phyloP scores from a whole-genome alignment of 768 basidiomycete genomes.

The Fistulinella prunicolor region DNA sequence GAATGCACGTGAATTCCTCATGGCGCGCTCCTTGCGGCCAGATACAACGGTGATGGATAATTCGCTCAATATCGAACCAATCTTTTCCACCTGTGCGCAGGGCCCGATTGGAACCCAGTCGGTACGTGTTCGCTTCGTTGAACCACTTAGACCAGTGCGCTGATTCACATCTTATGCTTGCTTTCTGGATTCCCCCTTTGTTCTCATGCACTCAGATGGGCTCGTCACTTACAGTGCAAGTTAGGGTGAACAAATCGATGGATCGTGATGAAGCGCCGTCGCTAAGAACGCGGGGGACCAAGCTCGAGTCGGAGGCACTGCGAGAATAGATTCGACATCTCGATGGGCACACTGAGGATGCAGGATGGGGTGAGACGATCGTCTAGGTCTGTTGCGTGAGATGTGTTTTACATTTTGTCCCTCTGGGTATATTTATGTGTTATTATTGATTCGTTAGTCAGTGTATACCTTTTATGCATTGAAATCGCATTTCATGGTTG shows the following conservation, averaged over 20 bases:
- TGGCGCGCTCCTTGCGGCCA: neutral
- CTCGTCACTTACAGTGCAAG: neutral
- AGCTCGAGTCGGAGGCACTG: no score
- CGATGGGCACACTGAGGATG: no score
- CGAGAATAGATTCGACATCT: no score
- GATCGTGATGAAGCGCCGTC: neutral
- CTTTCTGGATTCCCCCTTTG: neutral
- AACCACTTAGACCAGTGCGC: no score
- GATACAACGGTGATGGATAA: neutral
- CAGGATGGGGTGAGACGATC: no score
- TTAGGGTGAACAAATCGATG: neutral
- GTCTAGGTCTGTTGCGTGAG: no score
- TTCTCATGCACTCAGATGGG: neutral
- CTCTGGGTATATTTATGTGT: no score
- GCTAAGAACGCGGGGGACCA: neutral
- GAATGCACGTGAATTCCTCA: constrained; percentile 4
- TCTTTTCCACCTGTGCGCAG: neutral
- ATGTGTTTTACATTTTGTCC: no score
- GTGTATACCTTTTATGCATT: no score
- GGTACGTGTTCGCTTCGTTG: neutral
- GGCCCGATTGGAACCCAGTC: neutral
- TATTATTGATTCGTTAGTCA: no score
- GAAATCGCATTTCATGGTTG: no score
- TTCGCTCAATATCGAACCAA: neutral
- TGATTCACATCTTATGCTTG: neutral